Base-by-base conservation (phyloP, 2,329 filamentous ascomycete genomes). In the Talaromyces sp. region DNA sequence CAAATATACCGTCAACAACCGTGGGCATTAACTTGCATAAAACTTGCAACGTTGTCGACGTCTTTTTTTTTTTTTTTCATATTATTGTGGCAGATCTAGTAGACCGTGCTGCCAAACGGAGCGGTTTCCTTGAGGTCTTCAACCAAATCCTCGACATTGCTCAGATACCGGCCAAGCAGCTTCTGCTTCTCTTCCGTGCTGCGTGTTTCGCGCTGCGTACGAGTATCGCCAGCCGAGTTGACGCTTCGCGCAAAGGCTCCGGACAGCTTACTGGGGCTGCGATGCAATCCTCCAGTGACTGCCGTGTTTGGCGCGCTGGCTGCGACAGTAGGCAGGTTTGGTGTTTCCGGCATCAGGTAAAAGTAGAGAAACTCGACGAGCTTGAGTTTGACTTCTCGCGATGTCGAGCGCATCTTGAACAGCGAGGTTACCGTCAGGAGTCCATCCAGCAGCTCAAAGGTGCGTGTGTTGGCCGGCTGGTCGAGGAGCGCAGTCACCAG, bases 311-410 rank as follows among this genome's bases (percentile, higher is more conserved):
- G 71, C 1, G 73, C 71, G 24, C 72, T 74, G 13, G 69, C 69
- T 8, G 64, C 38, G 62, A 66, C 29, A 55, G 66, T 24, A 11
- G 68, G 61, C 46, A 68, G 58, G 19, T 72, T 72, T 1, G 80
- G 87, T 0, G 85, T 86, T 77, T 99, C 95, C 56, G 93, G 93
- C 89, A 98, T 96, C 67, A 99, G 87, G 76, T 98, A 99, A 77
- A 98, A 98, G 81, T 98, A 98, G 56, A 99, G 80, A 72, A 98
- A 98, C 75, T 98, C 95, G 67, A 97, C 88, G n/a, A 96, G 86
- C 75, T 96, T 95, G 71, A 96, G 85, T 79, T 96, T 97, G 66
- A 98, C 93, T 68, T 93, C 90, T 63, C 91, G 87, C 26, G 87
- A 87, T 3, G 93, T 97, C 65, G 87, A 86, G 63, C 91, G 87